phyloP scores from a whole-genome alignment of 2,329 filamentous ascomycete genomes.

The Curvularia eragrostidis region DNA sequence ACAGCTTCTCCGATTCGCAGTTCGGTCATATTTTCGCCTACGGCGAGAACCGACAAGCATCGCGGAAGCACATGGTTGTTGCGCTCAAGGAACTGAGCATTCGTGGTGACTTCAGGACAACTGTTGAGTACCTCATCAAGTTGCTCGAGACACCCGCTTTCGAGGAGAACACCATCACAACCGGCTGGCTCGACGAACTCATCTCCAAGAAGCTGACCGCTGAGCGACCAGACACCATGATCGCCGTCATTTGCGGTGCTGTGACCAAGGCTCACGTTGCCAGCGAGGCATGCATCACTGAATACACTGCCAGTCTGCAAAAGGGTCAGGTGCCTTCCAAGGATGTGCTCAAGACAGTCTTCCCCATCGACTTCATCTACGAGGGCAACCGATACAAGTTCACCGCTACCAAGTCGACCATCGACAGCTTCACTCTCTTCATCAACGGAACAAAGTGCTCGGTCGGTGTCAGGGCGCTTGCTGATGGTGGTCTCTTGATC shows the following conservation, averaged over 20 bases:
- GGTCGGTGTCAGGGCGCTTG: slow-evolving; percentile 88
- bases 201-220: slow-evolving; percentile 98
- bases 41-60: slow-evolving; percentile 94
- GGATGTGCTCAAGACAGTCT: slow-evolving; percentile 96
- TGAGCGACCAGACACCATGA: slow-evolving; percentile 89
- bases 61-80: slow-evolving; percentile 98
- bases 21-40: slow-evolving; percentile 99
- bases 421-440: slow-evolving; percentile 96
- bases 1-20: slow-evolving; percentile 98
- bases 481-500: slow-evolving; percentile 91
- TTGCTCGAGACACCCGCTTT: slow-evolving; percentile 97
- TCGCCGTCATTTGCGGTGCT: slow-evolving; percentile 95
- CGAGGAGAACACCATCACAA: slow-evolving; percentile 98
- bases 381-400: slow-evolving; percentile 97
- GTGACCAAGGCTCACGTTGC: slow-evolving; percentile 93
- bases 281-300: slow-evolving; percentile 85
- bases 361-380: slow-evolving; percentile 98
- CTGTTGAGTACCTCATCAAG: slow-evolving; percentile 98
- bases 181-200: slow-evolving; percentile 97
- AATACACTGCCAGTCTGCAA: slow-evolving; percentile 88
- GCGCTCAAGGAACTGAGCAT: slow-evolving; percentile 98
- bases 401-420: slow-evolving; percentile 88
- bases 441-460: slow-evolving; percentile 98
- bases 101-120: slow-evolving; percentile 98
- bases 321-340: slow-evolving; percentile 98